phyloP scores from a whole-genome alignment of 2,329 filamentous ascomycete species.

The Penicillium sp. region DNA sequence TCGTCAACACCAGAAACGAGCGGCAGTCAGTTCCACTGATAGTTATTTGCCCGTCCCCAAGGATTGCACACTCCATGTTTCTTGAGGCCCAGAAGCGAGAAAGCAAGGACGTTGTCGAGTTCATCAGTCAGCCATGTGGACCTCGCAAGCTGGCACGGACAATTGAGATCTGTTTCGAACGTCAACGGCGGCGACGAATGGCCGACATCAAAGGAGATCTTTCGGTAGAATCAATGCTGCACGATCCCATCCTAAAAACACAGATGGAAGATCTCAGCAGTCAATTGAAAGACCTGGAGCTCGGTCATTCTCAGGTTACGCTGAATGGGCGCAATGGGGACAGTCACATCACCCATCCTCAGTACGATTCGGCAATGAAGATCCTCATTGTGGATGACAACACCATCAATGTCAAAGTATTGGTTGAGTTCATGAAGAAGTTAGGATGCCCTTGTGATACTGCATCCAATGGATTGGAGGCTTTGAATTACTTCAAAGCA shows the following conservation, averaged over 20 bases:
- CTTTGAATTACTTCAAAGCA: background rate
- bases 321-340: background rate
- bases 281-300: background rate
- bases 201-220: background rate
- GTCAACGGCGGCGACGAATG: background rate
- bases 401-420: background rate
- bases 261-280: background rate
- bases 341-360: background rate
- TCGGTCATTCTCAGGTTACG: background rate
- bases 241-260: background rate
- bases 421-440: background rate
- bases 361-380: background rate
- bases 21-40: slow-evolving; percentile 17
- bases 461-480: background rate
- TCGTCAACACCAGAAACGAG: background rate
- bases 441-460: background rate
- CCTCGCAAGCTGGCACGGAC: background rate
- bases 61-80: slow-evolving; percentile 21
- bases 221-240: background rate
- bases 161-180: background rate
- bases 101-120: slow-evolving; percentile 25
- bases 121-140: slow-evolving; percentile 3
- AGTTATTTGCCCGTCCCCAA: slow-evolving; percentile 28
- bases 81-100: slow-evolving; percentile 5
- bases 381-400: background rate